A percentile compares a stretch with the other conserved stretches of the same genome.
Evolutionary conservation across 2,329 filamentous ascomycete genomes (phyloP).

Genomic region (Pseudohalonectria lignicola): DNA sequence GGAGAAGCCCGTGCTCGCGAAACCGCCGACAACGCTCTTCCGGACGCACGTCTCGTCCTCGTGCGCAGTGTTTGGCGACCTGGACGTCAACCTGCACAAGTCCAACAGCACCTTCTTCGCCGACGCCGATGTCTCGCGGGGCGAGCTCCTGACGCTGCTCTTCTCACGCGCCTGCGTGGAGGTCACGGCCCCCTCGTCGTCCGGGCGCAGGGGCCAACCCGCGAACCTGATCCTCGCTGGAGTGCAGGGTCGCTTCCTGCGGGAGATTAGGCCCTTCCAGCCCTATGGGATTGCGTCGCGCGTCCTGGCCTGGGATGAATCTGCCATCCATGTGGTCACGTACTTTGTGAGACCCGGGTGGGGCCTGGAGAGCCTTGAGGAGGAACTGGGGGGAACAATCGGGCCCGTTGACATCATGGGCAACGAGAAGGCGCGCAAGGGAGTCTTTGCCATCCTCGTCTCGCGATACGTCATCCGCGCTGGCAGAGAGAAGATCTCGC

Average conservation of each 20-base stretch:
- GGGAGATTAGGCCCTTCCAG: neutral
- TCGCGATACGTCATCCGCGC: neutral
- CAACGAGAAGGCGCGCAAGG: neutral
- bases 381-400: too few relatives aligned
- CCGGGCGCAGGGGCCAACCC: neutral
- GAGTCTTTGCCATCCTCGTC: neutral
- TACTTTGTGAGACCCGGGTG: neutral
- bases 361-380: neutral
- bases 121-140: neutral
- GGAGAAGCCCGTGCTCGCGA: too few relatives aligned
- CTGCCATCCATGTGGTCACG: neutral
- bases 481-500: too few relatives aligned
- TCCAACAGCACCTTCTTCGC: neutral
- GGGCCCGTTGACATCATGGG: too few relatives aligned
- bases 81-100: neutral
- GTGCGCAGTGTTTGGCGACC: too few relatives aligned
- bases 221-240: neutral
- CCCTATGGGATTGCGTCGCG: neutral
- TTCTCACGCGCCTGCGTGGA: neutral
- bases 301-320: neutral
- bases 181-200: neutral
- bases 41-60: too few relatives aligned
- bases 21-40: too few relatives aligned
- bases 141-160: neutral
- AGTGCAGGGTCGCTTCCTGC: neutral